These are phyloP conservation scores for Globisporangium lucens DNA, from an alignment of 352 stramenopile species.

Conservation along the genomic window DNA sequence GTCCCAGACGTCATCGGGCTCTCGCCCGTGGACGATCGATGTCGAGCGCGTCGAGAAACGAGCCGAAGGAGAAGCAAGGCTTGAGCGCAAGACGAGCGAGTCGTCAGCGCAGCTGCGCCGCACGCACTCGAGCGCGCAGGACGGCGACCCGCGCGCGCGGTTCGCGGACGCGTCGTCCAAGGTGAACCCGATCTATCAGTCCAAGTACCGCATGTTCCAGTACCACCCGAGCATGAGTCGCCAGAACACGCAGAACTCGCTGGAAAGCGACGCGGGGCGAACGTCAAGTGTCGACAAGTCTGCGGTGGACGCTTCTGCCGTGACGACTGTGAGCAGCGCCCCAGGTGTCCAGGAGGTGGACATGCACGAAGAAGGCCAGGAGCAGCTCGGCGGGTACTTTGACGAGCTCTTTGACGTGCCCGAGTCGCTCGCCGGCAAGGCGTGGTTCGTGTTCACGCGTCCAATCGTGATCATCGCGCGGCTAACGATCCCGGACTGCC, in stretches of 20 bases:
- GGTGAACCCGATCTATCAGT: constrained; percentile 55
- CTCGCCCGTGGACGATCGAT: constrained; percentile 35
- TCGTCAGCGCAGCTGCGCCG: constrained; percentile 16
- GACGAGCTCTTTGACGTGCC: constrained; percentile 50
- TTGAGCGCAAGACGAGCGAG: constrained; percentile 18
- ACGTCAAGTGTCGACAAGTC: background rate
- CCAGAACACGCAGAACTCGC: constrained; percentile 12
- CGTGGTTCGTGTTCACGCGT: constrained; percentile 60
- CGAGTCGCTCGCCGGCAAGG: constrained; percentile 34
- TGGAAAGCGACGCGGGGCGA: constrained; percentile 1
- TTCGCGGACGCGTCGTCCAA: constrained; percentile 36
- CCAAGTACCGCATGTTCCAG: constrained; percentile 75
- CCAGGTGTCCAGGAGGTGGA: background rate
- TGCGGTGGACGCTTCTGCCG: background rate
- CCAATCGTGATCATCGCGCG: constrained; percentile 67
- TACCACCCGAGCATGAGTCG: constrained; percentile 35
- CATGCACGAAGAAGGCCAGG: constrained; percentile 15
- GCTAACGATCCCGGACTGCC: constrained; percentile 72
- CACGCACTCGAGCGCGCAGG: constrained; percentile 1
- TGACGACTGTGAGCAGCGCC: background rate
- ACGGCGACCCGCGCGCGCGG: constrained; percentile 16
- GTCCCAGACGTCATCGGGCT: constrained; percentile 8
- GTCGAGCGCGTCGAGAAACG: constrained; percentile 21
- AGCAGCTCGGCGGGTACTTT: constrained; percentile 53
- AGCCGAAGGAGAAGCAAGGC: background rate